phyloP scores from a whole-genome alignment of 2,329 filamentous ascomycete species.

The Metarhizium robertsii region DNA sequence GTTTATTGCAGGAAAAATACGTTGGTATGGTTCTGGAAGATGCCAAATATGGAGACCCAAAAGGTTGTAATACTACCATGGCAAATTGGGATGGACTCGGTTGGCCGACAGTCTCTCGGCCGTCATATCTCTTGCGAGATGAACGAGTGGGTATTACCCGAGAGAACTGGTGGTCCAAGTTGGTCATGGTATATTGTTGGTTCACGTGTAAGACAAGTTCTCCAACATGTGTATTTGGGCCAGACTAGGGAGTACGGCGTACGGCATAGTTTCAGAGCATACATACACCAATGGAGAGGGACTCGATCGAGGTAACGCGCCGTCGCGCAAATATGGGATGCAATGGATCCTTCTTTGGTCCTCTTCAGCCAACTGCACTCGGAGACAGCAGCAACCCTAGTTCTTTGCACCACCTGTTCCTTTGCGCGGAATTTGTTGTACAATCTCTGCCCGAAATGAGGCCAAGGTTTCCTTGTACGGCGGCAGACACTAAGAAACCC shows the following conservation, averaged over 20 bases:
- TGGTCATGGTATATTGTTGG: neutral
- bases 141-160: neutral
- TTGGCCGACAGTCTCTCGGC: neutral
- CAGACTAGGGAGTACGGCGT: neutral
- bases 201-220: neutral
- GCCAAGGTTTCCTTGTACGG: neutral
- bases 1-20: constrained; percentile 14
- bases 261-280: neutral
- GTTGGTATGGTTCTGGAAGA: constrained; percentile 24
- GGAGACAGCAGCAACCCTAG: neutral
- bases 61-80: neutral
- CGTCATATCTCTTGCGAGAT: neutral
- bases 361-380: too few species aligned
- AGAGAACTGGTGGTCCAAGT: neutral
- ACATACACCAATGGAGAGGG: too few species aligned
- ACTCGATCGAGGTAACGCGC: too few species aligned
- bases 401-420: neutral
- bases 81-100: neutral
- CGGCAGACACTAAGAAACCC: too few species aligned
- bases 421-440: neutral
- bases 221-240: neutral
- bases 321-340: too few species aligned
- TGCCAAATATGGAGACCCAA: constrained; percentile 5
- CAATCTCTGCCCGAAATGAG: neutral
- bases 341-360: too few species aligned